Evolutionary conservation across 768 basidiomycete genomes (phyloP).

Genomic region (Kwoniella europaea): DNA sequence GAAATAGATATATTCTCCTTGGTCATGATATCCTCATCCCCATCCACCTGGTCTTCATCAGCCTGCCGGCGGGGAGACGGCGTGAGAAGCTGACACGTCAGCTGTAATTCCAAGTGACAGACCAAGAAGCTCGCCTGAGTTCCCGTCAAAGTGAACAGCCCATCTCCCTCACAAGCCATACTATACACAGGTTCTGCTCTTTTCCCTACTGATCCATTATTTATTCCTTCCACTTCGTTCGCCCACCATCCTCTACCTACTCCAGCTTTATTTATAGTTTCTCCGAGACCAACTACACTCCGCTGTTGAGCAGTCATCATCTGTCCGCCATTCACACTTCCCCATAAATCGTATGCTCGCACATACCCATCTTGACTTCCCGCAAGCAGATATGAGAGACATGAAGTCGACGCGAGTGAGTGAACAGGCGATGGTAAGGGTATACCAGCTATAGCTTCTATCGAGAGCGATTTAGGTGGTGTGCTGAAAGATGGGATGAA

Average conservation of each 20-base stretch:
- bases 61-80: constrained; percentile 34
- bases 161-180: constrained; percentile 88
- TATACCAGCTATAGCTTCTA: constrained; percentile 89
- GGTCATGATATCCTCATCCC: background rate
- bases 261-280: constrained; percentile 87
- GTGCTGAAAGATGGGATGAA: constrained; percentile 46
- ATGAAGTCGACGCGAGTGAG: constrained; percentile 80
- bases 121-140: constrained; percentile 68
- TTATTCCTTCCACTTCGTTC: constrained; percentile 60
- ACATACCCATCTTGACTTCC: constrained; percentile 94
- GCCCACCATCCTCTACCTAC: constrained; percentile 91
- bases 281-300: constrained; percentile 86
- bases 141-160: constrained; percentile 87
- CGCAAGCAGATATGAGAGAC: constrained; percentile 85
- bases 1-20: constrained; percentile 33
- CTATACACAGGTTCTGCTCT: constrained; percentile 74
- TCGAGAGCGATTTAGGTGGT: constrained; percentile 69
- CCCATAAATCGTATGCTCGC: constrained; percentile 87
- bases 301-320: constrained; percentile 87
- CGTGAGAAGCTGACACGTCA: constrained; percentile 44
- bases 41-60: constrained; percentile 6
- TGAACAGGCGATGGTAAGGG: constrained; percentile 88
- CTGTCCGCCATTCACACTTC: constrained; percentile 82
- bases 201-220: constrained; percentile 23
- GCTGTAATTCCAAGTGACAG: background rate